Conservation (phyloP, 805 yeast genomes). For the Yarrowia sp. region DNA sequence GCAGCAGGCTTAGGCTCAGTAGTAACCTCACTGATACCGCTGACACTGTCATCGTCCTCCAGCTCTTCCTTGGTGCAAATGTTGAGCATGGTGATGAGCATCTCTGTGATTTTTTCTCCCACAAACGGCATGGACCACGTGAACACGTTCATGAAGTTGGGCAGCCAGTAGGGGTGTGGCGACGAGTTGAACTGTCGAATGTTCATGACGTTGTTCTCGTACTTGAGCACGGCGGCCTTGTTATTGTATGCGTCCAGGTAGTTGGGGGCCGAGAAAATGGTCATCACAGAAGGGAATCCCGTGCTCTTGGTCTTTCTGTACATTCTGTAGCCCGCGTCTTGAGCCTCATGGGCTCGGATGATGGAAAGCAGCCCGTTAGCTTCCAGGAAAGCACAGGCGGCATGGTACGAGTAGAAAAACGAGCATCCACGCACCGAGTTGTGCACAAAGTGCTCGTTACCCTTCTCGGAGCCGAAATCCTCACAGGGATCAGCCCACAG, state of each 20-base stretch:
- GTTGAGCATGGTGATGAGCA: conserved; percentile 83
- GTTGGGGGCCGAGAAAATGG: conserved; percentile 97
- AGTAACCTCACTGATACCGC: neutral
- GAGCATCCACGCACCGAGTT: conserved; percentile 99
- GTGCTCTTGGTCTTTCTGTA: conserved; percentile 72
- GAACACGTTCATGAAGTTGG: conserved; percentile 95
- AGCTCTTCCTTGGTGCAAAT: conserved; percentile 95
- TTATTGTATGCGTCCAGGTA: conserved; percentile 93
- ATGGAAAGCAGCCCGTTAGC: conserved; percentile 70
- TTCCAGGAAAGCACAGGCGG: conserved; percentile 75
- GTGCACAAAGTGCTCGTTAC: conserved; percentile 91
- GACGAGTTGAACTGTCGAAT: conserved; percentile 89
- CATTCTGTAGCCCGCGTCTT: conserved; percentile 83
- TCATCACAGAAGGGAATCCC: conserved; percentile 49
- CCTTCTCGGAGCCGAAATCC: conserved; percentile 85
- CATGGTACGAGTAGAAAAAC: conserved; percentile 79
- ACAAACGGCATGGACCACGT: conserved; percentile 98
- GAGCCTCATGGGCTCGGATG: conserved; percentile 92
- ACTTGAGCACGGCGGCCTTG: conserved; percentile 85
- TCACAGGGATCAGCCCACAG: conserved; percentile 96
- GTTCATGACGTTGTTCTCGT: conserved; percentile 89
- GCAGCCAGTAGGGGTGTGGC: conserved; percentile 96
- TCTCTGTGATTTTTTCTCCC: conserved; percentile 93
- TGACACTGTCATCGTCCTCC: conserved; percentile 53
- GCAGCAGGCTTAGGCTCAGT: conserved; percentile 3